Conservation (phyloP, 495 filamentous ascomycete species). For the Talaromyces trachyspermus region DNA sequence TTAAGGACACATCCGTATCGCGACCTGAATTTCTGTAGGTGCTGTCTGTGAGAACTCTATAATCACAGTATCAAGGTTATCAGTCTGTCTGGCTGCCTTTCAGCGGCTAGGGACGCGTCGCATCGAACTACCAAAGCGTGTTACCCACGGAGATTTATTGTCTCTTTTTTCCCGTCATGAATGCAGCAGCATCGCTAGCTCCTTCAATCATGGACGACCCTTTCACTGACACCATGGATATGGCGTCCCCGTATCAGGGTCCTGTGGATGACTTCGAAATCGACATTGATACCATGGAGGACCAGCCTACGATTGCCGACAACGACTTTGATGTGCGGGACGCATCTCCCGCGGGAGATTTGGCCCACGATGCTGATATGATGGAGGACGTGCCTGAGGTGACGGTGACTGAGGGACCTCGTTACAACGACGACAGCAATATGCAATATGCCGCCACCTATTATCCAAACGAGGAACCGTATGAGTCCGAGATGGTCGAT, state of each 20-base stretch:
- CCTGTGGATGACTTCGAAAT: slow-evolving; percentile 66
- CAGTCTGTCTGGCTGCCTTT: neutral
- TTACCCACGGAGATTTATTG: neutral
- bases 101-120: neutral
- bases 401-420: slow-evolving; percentile 32
- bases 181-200: slow-evolving; percentile 24
- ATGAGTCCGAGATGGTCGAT: slow-evolving; percentile 39
- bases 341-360: slow-evolving; percentile 26
- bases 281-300: slow-evolving; percentile 60
- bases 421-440: slow-evolving; percentile 23
- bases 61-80: too few species aligned
- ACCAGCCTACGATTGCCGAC: slow-evolving; percentile 42
- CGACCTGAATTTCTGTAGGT: too few species aligned
- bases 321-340: slow-evolving; percentile 58
- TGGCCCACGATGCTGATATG: slow-evolving; percentile 41
- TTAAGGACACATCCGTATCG: too few species aligned
- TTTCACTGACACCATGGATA: slow-evolving; percentile 48
- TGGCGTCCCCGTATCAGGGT: slow-evolving; percentile 40
- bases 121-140: too few species aligned
- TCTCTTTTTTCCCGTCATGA: too few species aligned
- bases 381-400: slow-evolving; percentile 37
- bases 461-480: slow-evolving; percentile 24
- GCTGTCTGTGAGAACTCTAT: too few species aligned
- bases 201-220: slow-evolving; percentile 37
- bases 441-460: slow-evolving; percentile 28